phyloP scores from a whole-genome alignment of 495 filamentous ascomycete genomes.

The Tetracladium setigerum region DNA sequence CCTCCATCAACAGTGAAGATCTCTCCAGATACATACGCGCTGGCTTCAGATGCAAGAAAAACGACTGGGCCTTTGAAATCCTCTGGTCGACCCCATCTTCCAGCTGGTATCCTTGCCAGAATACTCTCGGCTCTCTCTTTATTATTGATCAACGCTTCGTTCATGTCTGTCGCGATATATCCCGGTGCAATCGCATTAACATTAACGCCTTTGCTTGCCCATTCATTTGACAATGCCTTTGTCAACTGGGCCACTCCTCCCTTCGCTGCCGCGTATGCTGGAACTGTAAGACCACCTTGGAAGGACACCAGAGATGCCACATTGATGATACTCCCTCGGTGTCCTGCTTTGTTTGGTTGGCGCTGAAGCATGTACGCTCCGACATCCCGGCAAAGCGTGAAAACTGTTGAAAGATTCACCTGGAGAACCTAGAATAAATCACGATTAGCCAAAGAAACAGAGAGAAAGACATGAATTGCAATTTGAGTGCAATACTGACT shows the following conservation, averaged over 20 bases:
- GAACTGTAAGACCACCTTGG: slow-evolving; percentile 86
- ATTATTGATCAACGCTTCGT: slow-evolving; percentile 71
- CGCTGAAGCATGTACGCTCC: slow-evolving; percentile 74
- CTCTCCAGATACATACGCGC: slow-evolving; percentile 76
- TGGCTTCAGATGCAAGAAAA: slow-evolving; percentile 68
- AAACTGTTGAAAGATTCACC: slow-evolving; percentile 77
- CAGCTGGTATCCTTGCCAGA: slow-evolving; percentile 74
- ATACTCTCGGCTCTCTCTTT: slow-evolving; percentile 61
- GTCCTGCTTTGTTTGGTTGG: slow-evolving; percentile 44
- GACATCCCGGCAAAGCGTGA: slow-evolving; percentile 74
- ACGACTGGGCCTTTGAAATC: slow-evolving; percentile 85
- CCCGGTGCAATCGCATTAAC: slow-evolving; percentile 76
- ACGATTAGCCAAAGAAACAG: no score
- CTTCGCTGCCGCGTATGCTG: slow-evolving; percentile 86
- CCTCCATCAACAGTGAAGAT: slow-evolving; percentile 81
- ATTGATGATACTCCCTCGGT: slow-evolving; percentile 76
- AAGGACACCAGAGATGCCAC: slow-evolving; percentile 78
- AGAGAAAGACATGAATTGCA: background rate
- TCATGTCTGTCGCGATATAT: slow-evolving; percentile 92
- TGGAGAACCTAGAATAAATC: slow-evolving; percentile 56
- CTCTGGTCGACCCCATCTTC: slow-evolving; percentile 77
- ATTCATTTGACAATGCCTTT: slow-evolving; percentile 83
- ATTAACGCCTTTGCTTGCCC: slow-evolving; percentile 68
- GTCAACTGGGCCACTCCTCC: slow-evolving; percentile 82
- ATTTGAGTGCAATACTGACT: slow-evolving; percentile 26